Evolutionary conservation across 805 yeast species (phyloP).

Genomic region (Starmerella stigmatis): DNA sequence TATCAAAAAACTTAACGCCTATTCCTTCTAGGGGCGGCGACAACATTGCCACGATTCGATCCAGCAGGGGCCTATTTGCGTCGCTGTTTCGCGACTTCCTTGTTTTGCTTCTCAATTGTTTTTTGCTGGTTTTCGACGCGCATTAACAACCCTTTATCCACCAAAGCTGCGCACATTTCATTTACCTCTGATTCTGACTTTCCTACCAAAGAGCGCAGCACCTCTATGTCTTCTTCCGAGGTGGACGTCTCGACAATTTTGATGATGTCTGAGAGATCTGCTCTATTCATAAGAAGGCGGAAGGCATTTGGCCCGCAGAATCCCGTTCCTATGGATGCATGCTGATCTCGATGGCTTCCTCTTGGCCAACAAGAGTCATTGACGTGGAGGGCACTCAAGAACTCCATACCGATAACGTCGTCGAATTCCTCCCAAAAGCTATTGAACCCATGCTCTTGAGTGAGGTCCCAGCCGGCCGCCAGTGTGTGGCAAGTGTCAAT

Average conservation of each 20-base stretch:
- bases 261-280: constrained; percentile 55
- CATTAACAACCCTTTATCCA: constrained; percentile 53
- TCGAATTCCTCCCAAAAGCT: constrained; percentile 74
- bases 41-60: too few relatives aligned
- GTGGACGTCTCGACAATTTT: constrained; percentile 68
- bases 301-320: constrained; percentile 81
- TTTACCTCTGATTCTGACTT: constrained; percentile 41
- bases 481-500: constrained; percentile 92
- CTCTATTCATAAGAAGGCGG: constrained; percentile 61
- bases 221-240: constrained; percentile 57
- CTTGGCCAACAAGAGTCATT: constrained; percentile 94
- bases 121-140: constrained; percentile 60
- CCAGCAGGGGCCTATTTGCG: not conserved
- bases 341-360: constrained; percentile 82
- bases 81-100: constrained; percentile 13
- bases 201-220: constrained; percentile 68
- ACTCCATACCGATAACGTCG: constrained; percentile 57
- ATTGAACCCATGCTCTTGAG: constrained; percentile 46
- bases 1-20: too few relatives aligned
- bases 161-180: constrained; percentile 41
- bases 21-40: too few relatives aligned
- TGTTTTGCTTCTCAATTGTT: constrained; percentile 45
- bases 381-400: constrained; percentile 70
- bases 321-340: constrained; percentile 81
- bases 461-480: constrained; percentile 90